These are phyloP conservation scores for Cylindrodendrum hubeiense DNA, from an alignment of 2,329 filamentous ascomycete genomes.

Conservation along the genomic window DNA sequence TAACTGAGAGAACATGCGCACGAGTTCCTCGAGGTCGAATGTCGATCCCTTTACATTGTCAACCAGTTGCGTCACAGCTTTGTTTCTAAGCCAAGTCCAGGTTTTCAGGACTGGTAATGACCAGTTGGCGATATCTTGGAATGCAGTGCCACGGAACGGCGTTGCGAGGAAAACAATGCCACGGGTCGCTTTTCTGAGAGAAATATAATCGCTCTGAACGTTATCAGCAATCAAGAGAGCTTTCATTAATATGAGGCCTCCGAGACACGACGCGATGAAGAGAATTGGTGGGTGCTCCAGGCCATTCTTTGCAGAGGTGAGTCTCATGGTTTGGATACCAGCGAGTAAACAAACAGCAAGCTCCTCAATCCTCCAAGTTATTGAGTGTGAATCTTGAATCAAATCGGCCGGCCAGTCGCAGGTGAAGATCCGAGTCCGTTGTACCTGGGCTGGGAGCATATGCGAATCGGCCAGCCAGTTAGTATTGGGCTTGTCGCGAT, in stretches of 20 bases:
- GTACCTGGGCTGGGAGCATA: neutral
- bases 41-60: neutral
- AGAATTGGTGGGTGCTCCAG: too few relatives aligned
- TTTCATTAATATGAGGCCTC: too few relatives aligned
- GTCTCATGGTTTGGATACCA: too few relatives aligned
- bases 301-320: too few relatives aligned
- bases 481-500: neutral
- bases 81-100: neutral
- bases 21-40: neutral
- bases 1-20: neutral
- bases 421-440: too few relatives aligned
- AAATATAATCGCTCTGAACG: too few relatives aligned
- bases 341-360: too few relatives aligned
- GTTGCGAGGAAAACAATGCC: neutral
- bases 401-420: too few relatives aligned
- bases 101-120: neutral
- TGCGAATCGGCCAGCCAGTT: neutral
- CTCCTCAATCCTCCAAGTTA: too few relatives aligned
- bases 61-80: neutral
- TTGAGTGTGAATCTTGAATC: too few relatives aligned
- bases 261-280: too few relatives aligned
- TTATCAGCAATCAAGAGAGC: too few relatives aligned
- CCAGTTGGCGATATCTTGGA: neutral
- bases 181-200: neutral
- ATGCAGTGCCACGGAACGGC: neutral